Evolutionary conservation across 1,284 basidiomycete genomes (phyloP), one percentile per base, ranked within the genome.

Genomic region (Leccinum huronense): DNA sequence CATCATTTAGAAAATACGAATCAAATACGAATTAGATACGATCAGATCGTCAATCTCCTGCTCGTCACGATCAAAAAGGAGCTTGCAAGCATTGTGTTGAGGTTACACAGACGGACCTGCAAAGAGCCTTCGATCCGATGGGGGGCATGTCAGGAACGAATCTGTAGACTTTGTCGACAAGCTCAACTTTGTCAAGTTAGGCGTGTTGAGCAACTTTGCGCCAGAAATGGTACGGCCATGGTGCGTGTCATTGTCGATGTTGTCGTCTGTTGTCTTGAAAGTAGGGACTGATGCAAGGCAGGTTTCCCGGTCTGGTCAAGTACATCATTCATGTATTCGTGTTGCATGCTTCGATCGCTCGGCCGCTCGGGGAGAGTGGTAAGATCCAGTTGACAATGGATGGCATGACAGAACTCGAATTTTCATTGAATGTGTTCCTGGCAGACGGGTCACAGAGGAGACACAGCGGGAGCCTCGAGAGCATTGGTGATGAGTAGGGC

Each of bases 111-210:
- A 13, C 84, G 62, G 92, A 96, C 75, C 90, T 95, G 72, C 84
- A 85, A 62, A 89, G 88, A 74, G 79, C 85, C 14, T 78, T 85
- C 11, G 91, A 94, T 70, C 82, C 85, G 3, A 79, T 83, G 73
- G 76, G 83, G 51, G 85, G 86, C 5, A 86, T 88, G 76, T 86
- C 86, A 23, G 87, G 89, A 5, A 81, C 91, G 11, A 94, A 91
- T 74, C 78, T 88, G 13, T 97, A 72, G 95, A 97, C 66, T 80
- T 97, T 64, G 84, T 87, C 14, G 93, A 95, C 66, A 96, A 95
- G 77, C 79, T 98, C 58, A 78, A 81, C 3, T 94, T 92, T 73
- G 80, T 96, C 66, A 91, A 92, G 74, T 76, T 78, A n/a, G 93
- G 95, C 71, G 76, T 97, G 16, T 75, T 97, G 14, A 84, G 79